Evolutionary conservation across 345 rosid genomes (phyloP), one percentile per base, ranked within the genome.

Genomic region (Dipteronia dyeriana): DNA sequence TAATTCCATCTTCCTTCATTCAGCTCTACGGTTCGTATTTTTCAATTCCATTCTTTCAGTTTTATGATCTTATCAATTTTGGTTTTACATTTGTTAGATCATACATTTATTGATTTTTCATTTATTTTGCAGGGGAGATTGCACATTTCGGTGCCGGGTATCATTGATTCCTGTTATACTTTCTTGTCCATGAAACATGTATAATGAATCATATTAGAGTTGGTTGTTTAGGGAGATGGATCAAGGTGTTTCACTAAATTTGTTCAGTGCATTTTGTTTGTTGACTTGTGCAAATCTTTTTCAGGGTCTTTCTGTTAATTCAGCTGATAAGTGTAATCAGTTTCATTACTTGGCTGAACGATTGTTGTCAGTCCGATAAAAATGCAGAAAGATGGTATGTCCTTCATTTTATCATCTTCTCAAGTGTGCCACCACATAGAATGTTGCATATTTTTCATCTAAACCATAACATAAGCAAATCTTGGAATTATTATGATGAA

Each of bases 101-200:
- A 74, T 25, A 26, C 57, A 7, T 62, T 29, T 64, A 47, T n/a
- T 63, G 29, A 49, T 17, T 31, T 59, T 16, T 38, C n/a, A n/a
- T n/a, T n/a, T n/a, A n/a, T 53, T 80, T 81, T 59, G 85, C 90
- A 95, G 98, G 99, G 73, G 96, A 93, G 82, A 81, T 95, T 76
- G 97, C 98, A 19, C 99, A 91, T 90, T 95, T 95, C 85, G 99
- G 99, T 80, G 99, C 99, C 76, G 98, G 99, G 98, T 95, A 95
- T 79, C 14, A 43, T 61, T 64, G 70, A 51, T 76, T 83, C 77
- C 79, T 81, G 43, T 78, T 77, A 16, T 56, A 75, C 23, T 69
- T 81, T 74, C 59, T 19, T 62, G 51, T 79, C 75, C 4, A 70
- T 20, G 70, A 63, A 74, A 49, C 69, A 69, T 75, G 57, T 73